Evolutionary conservation across 352 stramenopile species (phyloP).

Genomic region (Ophiocytium majus): DNA sequence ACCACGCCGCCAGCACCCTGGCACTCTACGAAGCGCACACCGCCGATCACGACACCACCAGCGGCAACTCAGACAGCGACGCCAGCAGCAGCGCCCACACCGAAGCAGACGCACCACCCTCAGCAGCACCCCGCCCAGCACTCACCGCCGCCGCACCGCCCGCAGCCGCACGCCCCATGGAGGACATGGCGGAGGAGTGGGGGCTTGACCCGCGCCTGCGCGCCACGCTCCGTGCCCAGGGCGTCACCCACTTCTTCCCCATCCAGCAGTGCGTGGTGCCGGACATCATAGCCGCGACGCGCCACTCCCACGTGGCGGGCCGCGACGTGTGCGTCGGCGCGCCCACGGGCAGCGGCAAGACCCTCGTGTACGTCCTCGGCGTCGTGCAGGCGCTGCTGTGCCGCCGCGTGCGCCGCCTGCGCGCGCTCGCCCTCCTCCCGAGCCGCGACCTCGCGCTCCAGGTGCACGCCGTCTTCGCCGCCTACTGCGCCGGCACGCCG

Average conservation of each 20-base stretch:
- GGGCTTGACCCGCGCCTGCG: conserved; percentile 39
- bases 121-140: no score
- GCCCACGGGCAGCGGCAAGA: conserved; percentile 95
- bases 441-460: conserved; percentile 90
- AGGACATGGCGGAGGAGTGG: conserved; percentile 52
- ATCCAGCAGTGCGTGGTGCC: conserved; percentile 55
- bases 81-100: no score
- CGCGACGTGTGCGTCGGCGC: conserved; percentile 92
- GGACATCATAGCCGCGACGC: conserved; percentile 51
- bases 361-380: conserved; percentile 90
- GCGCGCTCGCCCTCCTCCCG: conserved; percentile 91
- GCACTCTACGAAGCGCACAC: no score
- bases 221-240: conserved; percentile 31
- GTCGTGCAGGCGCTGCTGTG: conserved; percentile 69
- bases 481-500: conserved; percentile 33
- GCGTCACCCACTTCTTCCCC: conserved; percentile 55
- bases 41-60: no score
- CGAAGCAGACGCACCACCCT: no score
- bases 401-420: conserved; percentile 65
- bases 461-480: conserved; percentile 50
- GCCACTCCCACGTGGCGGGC: conserved; percentile 52
- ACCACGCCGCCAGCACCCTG: conserved; percentile 23
- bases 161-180: conserved; percentile 31
- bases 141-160: neutral
- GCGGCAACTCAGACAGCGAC: neutral